A percentile compares a stretch with the other conserved stretches of the same genome.
Conservation (phyloP, 805 yeast species). For the Jamesozyma hellenica region DNA sequence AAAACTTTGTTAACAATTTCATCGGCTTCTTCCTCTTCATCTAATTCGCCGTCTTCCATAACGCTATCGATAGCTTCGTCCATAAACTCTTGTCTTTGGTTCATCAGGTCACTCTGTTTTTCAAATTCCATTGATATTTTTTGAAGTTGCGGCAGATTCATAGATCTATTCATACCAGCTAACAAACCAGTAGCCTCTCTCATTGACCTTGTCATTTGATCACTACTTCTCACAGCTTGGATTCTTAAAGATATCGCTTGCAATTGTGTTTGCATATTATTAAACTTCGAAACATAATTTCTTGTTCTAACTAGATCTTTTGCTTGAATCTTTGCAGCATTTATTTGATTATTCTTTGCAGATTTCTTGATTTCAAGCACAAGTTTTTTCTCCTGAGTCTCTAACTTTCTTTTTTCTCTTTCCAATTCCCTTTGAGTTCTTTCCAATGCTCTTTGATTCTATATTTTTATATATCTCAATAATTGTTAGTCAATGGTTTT, state of each 20-base stretch:
- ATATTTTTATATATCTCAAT: neutral
- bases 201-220: constrained; percentile 93
- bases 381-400: constrained; percentile 84
- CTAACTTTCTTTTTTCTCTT: constrained; percentile 76
- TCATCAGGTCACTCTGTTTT: constrained; percentile 90
- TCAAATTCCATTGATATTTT: constrained; percentile 93
- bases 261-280: constrained; percentile 85
- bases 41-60: constrained; percentile 83
- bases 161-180: constrained; percentile 76
- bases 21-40: constrained; percentile 82
- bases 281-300: constrained; percentile 72
- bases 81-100: constrained; percentile 97
- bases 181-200: constrained; percentile 80
- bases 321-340: constrained; percentile 90
- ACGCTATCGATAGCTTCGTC: constrained; percentile 96
- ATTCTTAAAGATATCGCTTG: constrained; percentile 90
- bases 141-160: constrained; percentile 85
- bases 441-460: constrained; percentile 91
- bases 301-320: constrained; percentile 87
- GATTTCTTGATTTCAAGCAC: constrained; percentile 79
- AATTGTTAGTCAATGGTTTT: neutral
- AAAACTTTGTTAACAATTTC: constrained; percentile 84
- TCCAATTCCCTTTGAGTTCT: constrained; percentile 89
- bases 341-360: constrained; percentile 81
- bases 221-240: constrained; percentile 84